Percentiles rank a stretch among this genome's conserved stretches.
Evolutionary conservation across 2,329 filamentous ascomycete genomes (phyloP).

Genomic region (Hymenotorrendiella dingleyae): DNA sequence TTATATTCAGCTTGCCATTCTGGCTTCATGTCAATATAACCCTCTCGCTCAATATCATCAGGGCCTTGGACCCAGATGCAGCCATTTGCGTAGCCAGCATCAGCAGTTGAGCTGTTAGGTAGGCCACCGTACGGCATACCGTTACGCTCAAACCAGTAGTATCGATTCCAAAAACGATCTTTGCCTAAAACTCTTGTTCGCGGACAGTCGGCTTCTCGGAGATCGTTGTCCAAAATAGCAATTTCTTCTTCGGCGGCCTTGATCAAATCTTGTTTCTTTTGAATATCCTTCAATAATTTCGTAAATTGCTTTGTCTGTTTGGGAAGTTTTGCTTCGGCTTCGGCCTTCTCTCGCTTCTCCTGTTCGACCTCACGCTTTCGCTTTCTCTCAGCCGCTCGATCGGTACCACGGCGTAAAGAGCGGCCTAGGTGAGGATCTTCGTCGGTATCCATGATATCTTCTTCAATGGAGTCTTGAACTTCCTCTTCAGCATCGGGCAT

Average conservation of each 20-base stretch:
- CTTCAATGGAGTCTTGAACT: constrained; percentile 45
- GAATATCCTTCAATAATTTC: constrained; percentile 81
- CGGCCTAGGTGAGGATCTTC: constrained; percentile 54
- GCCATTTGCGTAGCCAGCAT: constrained; percentile 86
- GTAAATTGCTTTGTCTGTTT: constrained; percentile 86
- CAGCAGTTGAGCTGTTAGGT: constrained; percentile 79
- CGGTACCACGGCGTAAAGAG: constrained; percentile 55
- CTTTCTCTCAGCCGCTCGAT: constrained; percentile 66
- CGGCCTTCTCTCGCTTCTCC: constrained; percentile 57
- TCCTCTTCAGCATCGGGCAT: constrained; percentile 61
- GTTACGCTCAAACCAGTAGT: constrained; percentile 99
- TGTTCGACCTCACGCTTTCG: constrained; percentile 71
- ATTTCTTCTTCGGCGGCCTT: constrained; percentile 82
- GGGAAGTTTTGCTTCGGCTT: constrained; percentile 51
- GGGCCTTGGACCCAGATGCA: constrained; percentile 96
- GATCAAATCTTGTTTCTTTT: constrained; percentile 77
- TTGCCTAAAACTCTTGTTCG: constrained; percentile 85
- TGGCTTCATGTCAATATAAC: constrained; percentile 73
- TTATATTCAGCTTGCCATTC: constrained; percentile 72
- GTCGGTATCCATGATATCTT: constrained; percentile 63
- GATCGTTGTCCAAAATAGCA: constrained; percentile 77
- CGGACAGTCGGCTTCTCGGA: constrained; percentile 89
- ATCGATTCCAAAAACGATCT: constrained; percentile 96
- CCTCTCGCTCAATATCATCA: constrained; percentile 77
- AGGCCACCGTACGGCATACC: constrained; percentile 93